Conservation (phyloP, 2,329 filamentous ascomycete species). For the Hawksworthiomyces lignivorus region DNA sequence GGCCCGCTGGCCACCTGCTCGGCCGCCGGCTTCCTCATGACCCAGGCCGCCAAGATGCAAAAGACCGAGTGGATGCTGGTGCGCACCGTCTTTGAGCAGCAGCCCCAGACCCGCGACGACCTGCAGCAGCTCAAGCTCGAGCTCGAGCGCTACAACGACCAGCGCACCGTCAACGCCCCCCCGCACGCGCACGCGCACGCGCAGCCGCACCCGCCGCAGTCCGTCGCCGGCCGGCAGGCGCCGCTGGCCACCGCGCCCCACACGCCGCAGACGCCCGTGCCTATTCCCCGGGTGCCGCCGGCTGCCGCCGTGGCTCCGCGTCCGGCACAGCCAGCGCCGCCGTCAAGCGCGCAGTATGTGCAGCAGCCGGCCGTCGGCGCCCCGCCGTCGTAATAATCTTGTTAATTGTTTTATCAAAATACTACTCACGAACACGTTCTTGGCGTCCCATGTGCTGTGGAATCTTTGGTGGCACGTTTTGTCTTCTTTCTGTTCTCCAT, state of each 20-base stretch:
- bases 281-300: conserved; percentile 17
- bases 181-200: not conserved
- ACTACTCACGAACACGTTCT: too few relatives aligned
- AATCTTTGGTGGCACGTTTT: too few relatives aligned
- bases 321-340: not conserved
- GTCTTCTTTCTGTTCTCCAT: too few relatives aligned
- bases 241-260: conserved; percentile 1
- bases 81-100: conserved; percentile 56
- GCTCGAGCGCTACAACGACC: conserved; percentile 35
- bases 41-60: conserved; percentile 60
- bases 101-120: conserved; percentile 58
- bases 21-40: conserved; percentile 61
- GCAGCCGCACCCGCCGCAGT: not conserved
- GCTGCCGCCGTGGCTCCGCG: not conserved
- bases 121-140: conserved; percentile 47
- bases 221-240: too few relatives aligned
- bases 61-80: conserved; percentile 70
- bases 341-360: too few relatives aligned
- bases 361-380: too few relatives aligned
- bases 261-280: conserved; percentile 18
- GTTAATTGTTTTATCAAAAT: too few relatives aligned
- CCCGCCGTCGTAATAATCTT: too few relatives aligned
- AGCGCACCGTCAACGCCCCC: conserved; percentile 5
- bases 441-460: too few relatives aligned
- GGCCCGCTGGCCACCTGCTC: conserved; percentile 55